Evolutionary conservation across 108 stramenopile species (phyloP).

Genomic region (Cyclotella choctawhatcheeana): DNA sequence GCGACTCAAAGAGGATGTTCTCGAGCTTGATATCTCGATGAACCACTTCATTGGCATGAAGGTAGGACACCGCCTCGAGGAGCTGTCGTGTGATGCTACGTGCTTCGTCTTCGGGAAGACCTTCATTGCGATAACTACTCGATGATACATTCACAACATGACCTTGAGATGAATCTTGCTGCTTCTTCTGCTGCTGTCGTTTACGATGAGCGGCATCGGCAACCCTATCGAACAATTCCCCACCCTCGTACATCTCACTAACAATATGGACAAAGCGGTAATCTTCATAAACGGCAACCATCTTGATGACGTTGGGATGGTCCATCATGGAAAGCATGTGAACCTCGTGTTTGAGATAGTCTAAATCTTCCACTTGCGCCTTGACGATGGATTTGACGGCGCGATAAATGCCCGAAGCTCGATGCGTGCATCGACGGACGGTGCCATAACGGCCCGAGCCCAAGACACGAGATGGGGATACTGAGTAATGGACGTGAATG

Average conservation of each 20-base stretch:
- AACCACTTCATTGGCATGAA: conserved; percentile 56
- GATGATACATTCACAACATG: no score
- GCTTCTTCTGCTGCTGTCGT: no score
- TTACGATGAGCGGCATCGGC: conserved; percentile 25
- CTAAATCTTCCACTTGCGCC: not conserved
- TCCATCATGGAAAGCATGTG: not conserved
- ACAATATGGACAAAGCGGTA: conserved; percentile 54
- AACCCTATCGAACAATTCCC: conserved; percentile 62
- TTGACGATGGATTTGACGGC: conserved; percentile 12
- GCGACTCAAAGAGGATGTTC: conserved; percentile 12
- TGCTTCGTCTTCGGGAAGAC: conserved; percentile 45
- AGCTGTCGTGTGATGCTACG: conserved; percentile 30
- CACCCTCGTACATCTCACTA: conserved; percentile 59
- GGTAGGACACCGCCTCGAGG: conserved; percentile 73
- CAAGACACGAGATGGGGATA: not conserved
- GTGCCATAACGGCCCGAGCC: not conserved
- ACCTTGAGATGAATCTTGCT: no score
- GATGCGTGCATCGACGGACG: conserved; percentile 8
- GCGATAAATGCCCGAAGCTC: not conserved
- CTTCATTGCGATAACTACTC: no score
- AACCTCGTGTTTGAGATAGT: conserved; percentile 9
- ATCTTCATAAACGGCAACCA: conserved; percentile 56
- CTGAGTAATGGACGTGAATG: not conserved
- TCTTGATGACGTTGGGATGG: conserved; percentile 59
- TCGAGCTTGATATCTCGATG: conserved; percentile 82